Base-by-base conservation (phyloP, 768 basidiomycete species). In the Leccinellum rugosiceps region DNA sequence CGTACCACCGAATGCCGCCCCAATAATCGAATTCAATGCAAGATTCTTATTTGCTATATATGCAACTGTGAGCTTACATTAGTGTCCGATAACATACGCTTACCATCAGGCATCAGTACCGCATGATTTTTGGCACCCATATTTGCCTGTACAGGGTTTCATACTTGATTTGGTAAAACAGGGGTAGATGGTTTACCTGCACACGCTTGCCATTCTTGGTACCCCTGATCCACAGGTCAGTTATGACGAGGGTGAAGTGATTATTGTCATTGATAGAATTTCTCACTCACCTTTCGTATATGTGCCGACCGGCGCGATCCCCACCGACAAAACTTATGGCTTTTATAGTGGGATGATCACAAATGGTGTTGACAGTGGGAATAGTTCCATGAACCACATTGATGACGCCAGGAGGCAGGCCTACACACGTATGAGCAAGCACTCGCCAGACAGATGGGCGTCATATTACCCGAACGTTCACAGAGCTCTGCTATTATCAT, bases 61-160 rank as follows among this genome's bases (percentile, higher is more conserved):
- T 6, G 46, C 44, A 45, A 45, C 23, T 21, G 44, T 63, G 47
- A 60, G 11, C 53, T 30, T 50, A 43, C 7, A 15, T 7, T 28
- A 32, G 9, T 26, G n/a, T 30, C 31, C 41, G 56, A 28, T 53
- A 8, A 28, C 28, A 23, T 30, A 23, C 21, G 67, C 80, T 55
- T 59, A 95, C 94, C 92, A 73, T 97, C 94, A 19, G 93, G 90
- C 92, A 96, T 94, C 63, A 96, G 71, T 14, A 96, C 82, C 17
- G 87, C 92, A 72, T 96, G 94, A 65, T 96, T 98, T 78, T 99
- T 99, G 28, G 96, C 96, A n/a, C 96, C 96, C 73, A 98, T 74
- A 65, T 90, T 89, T 10, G 87, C 85, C 75, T 87, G 26, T 10
- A 56, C 59, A 28, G 26, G 26, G 48, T 53, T 45, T 47, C 46